Conservation (phyloP, 2,329 filamentous ascomycete species). For the Capronia coronata region DNA sequence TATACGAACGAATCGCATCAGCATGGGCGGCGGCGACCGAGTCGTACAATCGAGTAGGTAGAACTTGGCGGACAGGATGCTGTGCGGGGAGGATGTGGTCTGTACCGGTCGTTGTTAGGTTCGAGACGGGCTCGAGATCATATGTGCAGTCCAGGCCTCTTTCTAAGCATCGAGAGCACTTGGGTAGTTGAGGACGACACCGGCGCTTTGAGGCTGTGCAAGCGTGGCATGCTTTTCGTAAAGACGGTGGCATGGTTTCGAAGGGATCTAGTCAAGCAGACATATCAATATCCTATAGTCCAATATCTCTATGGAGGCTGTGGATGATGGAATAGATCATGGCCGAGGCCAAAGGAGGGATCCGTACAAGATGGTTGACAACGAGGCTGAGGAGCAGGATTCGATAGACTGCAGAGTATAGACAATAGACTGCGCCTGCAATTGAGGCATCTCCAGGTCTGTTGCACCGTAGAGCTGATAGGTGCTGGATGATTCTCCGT, state of each 20-base stretch:
- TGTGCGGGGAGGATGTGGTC: background rate
- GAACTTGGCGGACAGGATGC: constrained; percentile 8
- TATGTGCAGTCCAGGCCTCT: constrained; percentile 47
- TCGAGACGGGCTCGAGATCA: constrained; percentile 25
- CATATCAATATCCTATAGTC: too few relatives aligned
- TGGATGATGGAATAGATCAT: too few relatives aligned
- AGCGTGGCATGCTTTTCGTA: constrained; percentile 51
- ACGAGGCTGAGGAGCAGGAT: too few relatives aligned
- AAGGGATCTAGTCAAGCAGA: background rate
- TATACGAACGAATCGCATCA: constrained; percentile 12
- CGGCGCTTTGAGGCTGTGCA: constrained; percentile 54
- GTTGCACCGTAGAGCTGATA: too few relatives aligned
- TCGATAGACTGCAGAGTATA: too few relatives aligned
- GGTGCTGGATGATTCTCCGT: too few relatives aligned
- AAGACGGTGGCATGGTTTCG: constrained; percentile 12
- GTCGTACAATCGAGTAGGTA: constrained; percentile 13
- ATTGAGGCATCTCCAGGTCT: too few relatives aligned
- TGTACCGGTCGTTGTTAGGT: background rate
- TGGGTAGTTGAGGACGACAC: constrained; percentile 48
- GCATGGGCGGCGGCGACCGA: constrained; percentile 19
- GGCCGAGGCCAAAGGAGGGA: too few relatives aligned
- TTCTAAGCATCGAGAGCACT: constrained; percentile 49
- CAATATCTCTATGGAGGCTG: too few relatives aligned
- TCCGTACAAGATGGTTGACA: too few relatives aligned
- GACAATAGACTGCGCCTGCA: too few relatives aligned